Conservation (phyloP, 208 protist genomes). For the Leishmania turanica region DNA sequence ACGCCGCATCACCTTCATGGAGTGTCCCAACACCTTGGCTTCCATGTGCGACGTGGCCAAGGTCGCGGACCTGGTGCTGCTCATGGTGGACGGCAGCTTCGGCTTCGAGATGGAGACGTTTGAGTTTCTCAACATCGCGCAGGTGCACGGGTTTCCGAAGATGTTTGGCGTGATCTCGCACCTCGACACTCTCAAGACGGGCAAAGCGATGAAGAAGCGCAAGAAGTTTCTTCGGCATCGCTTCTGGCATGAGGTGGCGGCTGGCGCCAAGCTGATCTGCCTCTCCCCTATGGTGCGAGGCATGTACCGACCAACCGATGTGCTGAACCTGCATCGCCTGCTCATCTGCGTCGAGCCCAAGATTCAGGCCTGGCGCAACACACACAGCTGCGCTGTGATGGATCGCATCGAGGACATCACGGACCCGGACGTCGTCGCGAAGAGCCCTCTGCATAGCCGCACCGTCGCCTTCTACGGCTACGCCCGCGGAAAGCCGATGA, state of each 20-base stretch:
- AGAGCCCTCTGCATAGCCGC: constrained; percentile 74
- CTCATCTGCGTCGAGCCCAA: constrained; percentile 97
- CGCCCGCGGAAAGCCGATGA: constrained; percentile 96
- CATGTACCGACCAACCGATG: constrained; percentile 97
- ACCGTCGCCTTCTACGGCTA: constrained; percentile 98
- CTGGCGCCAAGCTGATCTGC: constrained; percentile 98
- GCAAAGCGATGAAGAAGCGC: constrained; percentile 95
- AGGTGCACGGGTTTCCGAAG: constrained; percentile 98
- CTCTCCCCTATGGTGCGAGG: constrained; percentile 96
- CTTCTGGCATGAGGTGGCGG: constrained; percentile 93
- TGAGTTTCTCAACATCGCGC: constrained; percentile 99
- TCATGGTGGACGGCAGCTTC: constrained; percentile 98
- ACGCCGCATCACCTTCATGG: constrained; percentile 98
- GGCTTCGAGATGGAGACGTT: constrained; percentile 99
- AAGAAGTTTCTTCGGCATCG: constrained; percentile 98
- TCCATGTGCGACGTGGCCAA: constrained; percentile 99
- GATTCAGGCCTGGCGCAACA: constrained; percentile 97
- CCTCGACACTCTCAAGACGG: constrained; percentile 97
- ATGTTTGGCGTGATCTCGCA: constrained; percentile 99
- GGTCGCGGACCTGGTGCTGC: constrained; percentile 97
- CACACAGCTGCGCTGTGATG: constrained; percentile 97
- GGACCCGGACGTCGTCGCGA: constrained; percentile 82
- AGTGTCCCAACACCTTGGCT: constrained; percentile 98
- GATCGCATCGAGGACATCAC: constrained; percentile 99
- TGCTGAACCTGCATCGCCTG: constrained; percentile 97